These are phyloP conservation scores for Lenzites betulinus DNA, from an alignment of 768 basidiomycete species.

Conservation along the genomic window DNA sequence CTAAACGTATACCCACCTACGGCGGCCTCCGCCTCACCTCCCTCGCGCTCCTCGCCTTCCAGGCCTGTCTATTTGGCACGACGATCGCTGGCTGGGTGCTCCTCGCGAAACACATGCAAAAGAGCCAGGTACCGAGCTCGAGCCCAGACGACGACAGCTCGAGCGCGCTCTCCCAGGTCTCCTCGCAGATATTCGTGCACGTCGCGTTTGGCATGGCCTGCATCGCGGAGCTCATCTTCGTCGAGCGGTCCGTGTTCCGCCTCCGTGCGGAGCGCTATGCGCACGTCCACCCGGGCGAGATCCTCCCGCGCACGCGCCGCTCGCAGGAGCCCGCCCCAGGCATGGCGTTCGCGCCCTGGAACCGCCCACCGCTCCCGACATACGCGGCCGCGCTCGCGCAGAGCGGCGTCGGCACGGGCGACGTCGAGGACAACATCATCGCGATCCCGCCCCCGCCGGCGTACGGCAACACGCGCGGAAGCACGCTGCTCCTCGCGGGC, in stretches of 20 bases:
- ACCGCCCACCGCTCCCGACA: constrained; percentile 66
- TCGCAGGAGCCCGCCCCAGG: not conserved
- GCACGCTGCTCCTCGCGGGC: constrained; percentile 59
- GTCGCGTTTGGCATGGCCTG: constrained; percentile 56
- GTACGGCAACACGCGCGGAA: constrained; percentile 75
- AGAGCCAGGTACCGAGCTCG: constrained; percentile 2
- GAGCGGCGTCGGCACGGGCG: constrained; percentile 70
- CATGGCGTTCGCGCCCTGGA: constrained; percentile 59
- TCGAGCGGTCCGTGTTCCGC: constrained; percentile 66
- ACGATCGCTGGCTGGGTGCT: constrained; percentile 62
- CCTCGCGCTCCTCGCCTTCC: constrained; percentile 43
- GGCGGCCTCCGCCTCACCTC: constrained; percentile 51
- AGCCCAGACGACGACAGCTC: not conserved
- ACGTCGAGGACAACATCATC: constrained; percentile 72
- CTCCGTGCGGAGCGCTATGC: constrained; percentile 67
- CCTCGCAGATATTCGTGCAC: constrained; percentile 55
- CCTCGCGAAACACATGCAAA: constrained; percentile 30
- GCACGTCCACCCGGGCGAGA: constrained; percentile 55
- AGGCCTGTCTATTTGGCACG: constrained; percentile 41
- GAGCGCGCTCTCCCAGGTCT: constrained; percentile 2
- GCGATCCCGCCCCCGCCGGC: constrained; percentile 72
- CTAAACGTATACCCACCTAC: constrained; percentile 39
- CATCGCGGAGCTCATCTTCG: constrained; percentile 56
- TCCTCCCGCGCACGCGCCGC: constrained; percentile 42
- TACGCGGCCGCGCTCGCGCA: constrained; percentile 72